Evolutionary conservation across 169 alveolate species (phyloP).

Genomic region (Plasmodium malariae): DNA sequence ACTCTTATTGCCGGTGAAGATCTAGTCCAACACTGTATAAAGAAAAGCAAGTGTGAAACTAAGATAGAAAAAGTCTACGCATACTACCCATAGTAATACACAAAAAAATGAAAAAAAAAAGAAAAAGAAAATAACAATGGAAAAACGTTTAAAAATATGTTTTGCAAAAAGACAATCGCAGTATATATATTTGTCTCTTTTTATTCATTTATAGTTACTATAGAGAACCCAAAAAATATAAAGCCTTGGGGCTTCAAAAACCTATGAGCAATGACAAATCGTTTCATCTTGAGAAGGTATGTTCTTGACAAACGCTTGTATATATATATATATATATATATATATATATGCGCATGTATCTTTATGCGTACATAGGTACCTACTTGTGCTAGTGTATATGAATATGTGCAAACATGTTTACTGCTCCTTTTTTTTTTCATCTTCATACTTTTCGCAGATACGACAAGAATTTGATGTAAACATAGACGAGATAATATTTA

Average conservation of each 20-base stretch:
- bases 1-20: constrained; percentile 45
- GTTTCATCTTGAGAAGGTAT: constrained; percentile 34
- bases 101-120: no score
- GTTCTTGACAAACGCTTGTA: not conserved
- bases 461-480: constrained; percentile 30
- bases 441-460: constrained; percentile 3
- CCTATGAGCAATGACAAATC: constrained; percentile 71
- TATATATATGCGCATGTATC: not conserved
- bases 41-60: constrained; percentile 54
- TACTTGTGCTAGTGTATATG: not conserved
- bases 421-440: not conserved
- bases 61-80: constrained; percentile 61
- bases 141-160: not conserved
- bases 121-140: not conserved
- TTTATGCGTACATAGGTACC: not conserved
- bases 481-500: constrained; percentile 42
- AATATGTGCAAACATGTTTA: not conserved
- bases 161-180: not conserved
- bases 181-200: not conserved
- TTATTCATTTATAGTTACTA: constrained; percentile 23
- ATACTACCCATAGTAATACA: constrained; percentile 61
- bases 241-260: constrained; percentile 16
- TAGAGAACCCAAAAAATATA: constrained; percentile 36
- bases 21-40: constrained; percentile 19
- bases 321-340: constrained; percentile 3